Evolutionary conservation across 1,284 basidiomycete species (phyloP).

Genomic region (Irpex sp.): DNA sequence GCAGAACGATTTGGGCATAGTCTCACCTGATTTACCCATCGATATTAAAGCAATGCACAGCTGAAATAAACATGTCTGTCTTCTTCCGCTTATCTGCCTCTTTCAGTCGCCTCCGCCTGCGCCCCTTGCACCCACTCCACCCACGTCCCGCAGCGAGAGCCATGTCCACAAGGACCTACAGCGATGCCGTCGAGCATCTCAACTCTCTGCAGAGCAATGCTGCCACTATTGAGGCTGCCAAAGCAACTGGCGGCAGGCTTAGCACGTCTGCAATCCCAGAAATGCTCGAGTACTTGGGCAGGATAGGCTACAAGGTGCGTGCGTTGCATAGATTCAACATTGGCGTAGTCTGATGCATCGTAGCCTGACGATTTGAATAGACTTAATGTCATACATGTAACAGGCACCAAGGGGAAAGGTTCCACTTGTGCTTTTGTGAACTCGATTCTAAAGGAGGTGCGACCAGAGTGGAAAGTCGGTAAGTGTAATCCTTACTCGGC

Average conservation of each 20-base stretch:
- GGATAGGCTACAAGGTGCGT: constrained; percentile 85
- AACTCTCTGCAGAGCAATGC: constrained; percentile 96
- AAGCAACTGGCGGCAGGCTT: constrained; percentile 70
- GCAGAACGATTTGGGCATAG: background rate
- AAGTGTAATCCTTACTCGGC: constrained; percentile 6
- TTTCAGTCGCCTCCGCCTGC: background rate
- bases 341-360: background rate
- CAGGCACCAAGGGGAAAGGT: constrained; percentile 98
- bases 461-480: constrained; percentile 74
- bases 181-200: constrained; percentile 82
- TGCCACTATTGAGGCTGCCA: constrained; percentile 81
- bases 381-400: constrained; percentile 94
- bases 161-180: constrained; percentile 51
- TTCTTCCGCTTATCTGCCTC: background rate
- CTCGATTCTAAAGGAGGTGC: constrained; percentile 63
- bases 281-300: constrained; percentile 85
- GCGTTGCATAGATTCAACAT: background rate
- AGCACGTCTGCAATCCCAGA: constrained; percentile 80
- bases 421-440: constrained; percentile 93
- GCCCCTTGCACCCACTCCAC: background rate
- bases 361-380: constrained; percentile 77
- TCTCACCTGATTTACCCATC: background rate
- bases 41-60: constrained; percentile 2
- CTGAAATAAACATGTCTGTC: background rate
- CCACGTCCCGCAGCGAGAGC: constrained; percentile 1